Evolutionary conservation across 2,329 filamentous ascomycete species (phyloP), one percentile per base, ranked within the genome.

Genomic region (Sporothrix phasma): DNA sequence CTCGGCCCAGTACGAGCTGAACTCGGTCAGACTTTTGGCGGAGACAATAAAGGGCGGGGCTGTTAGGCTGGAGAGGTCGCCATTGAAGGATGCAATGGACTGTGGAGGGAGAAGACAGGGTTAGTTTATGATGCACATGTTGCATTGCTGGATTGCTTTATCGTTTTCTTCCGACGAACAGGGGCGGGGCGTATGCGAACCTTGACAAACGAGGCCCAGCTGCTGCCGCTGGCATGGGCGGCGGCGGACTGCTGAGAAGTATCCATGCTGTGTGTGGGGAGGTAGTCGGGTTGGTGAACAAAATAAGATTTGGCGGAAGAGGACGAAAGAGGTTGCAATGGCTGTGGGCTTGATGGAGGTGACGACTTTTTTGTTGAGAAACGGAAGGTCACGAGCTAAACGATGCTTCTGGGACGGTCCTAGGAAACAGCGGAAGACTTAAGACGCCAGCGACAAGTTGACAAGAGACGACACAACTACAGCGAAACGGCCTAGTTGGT

Each of bases 21-120:
- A 92, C 74, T 93, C 89, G 70, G 88, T 88, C 66, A 92, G 78
- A 67, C 88, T 91, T 69, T 87, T 90, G 43, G 86, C 84, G 46
- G 88, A 90, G 63, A 93, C 84, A 70, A 93, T 91, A 72, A 92
- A 93, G 19, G 89, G 89, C 63, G 89, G 89, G 45, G 89, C 89
- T 41, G 89, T 92, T 71, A 93, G 78, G 66, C 88, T 90, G 39
- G 89, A 88, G 65, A 92, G 82, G 74, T 93, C 89, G 71, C 89
- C 89, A 72, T 88, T 90, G 79, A 92, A 93, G 3, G 87, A 90
- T 62, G 88, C 87, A 72, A 92, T 89, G 56, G 88, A 91, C 82
- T 84, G 68, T 43, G 39, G 3, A 19, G n/a, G n/a, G n/a, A n/a
- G n/a, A n/a, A n/a, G n/a, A n/a, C n/a, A n/a, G n/a, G n/a, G n/a